A percentile compares a stretch with the other conserved stretches of the same genome.
Conservation (phyloP, 106 monocot species). For the Apostasia ramifera region DNA sequence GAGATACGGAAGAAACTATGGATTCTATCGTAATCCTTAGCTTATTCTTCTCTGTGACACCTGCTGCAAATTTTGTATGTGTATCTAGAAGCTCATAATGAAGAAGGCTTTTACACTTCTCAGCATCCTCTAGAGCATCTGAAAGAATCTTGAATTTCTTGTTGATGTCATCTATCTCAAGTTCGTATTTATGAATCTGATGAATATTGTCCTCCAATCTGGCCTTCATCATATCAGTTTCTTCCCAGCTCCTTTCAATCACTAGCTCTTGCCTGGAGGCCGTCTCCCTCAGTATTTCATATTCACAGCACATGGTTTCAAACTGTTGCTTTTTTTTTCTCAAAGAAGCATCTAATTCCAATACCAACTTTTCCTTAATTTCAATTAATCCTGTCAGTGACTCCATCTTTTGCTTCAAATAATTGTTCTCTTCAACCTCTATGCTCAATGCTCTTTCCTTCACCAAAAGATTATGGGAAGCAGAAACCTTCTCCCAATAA, state of each 20-base stretch:
- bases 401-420: constrained; percentile 26
- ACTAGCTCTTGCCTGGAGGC: constrained; percentile 23
- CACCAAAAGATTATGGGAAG: constrained; percentile 13
- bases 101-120: constrained; percentile 37
- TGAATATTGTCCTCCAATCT: constrained; percentile 37
- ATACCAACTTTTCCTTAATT: constrained; percentile 32
- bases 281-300: constrained; percentile 24
- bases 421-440: constrained; percentile 29
- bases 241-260: constrained; percentile 26
- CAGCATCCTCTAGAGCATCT: constrained; percentile 26
- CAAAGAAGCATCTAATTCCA: constrained; percentile 21
- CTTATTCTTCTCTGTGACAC: constrained; percentile 14
- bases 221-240: constrained; percentile 19
- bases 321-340: constrained; percentile 27
- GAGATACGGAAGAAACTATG: constrained; percentile 22
- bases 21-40: constrained; percentile 26
- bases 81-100: constrained; percentile 37
- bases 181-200: constrained; percentile 23
- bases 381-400: constrained; percentile 16
- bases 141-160: constrained; percentile 25
- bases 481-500: constrained; percentile 20
- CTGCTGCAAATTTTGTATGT: constrained; percentile 20
- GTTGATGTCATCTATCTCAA: constrained; percentile 22
- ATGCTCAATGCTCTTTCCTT: constrained; percentile 26
- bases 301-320: constrained; percentile 21